Conservation (phyloP, 2,329 filamentous ascomycete genomes). For the Fusarium sambucinum region DNA sequence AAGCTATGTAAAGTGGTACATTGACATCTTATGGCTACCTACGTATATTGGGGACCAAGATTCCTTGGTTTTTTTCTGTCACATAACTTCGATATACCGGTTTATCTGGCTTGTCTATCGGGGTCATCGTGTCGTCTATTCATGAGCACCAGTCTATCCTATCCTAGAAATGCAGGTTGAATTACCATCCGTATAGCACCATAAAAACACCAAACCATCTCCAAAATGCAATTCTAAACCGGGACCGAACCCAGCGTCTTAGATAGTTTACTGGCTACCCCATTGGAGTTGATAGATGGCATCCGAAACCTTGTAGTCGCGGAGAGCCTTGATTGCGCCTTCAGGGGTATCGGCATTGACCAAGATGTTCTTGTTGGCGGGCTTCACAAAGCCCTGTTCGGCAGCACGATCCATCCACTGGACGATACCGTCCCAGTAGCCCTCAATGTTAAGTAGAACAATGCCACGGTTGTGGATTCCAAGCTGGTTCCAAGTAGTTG, state of each 20-base stretch:
- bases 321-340: conserved; percentile 77
- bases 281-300: conserved; percentile 86
- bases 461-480: conserved; percentile 88
- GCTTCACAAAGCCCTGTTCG: conserved; percentile 79
- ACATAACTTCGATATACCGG: background rate
- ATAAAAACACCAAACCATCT: conserved; percentile 36
- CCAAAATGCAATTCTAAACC: conserved; percentile 20
- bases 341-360: conserved; percentile 79
- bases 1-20: background rate
- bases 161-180: conserved; percentile 25
- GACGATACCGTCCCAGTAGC: conserved; percentile 91
- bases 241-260: conserved; percentile 25
- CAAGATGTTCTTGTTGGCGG: conserved; percentile 79
- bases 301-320: conserved; percentile 79
- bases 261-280: conserved; percentile 70
- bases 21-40: background rate
- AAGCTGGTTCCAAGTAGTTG: conserved; percentile 94
- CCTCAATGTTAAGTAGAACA: conserved; percentile 86
- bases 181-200: conserved; percentile 24
- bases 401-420: conserved; percentile 84
- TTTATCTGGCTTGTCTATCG: background rate
- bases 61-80: background rate
- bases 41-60: background rate
- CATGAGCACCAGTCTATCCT: conserved; percentile 39
- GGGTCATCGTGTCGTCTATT: conserved; percentile 45